Conservation (phyloP, 192 early-diverging fungal genomes). For the Backusella circina region DNA sequence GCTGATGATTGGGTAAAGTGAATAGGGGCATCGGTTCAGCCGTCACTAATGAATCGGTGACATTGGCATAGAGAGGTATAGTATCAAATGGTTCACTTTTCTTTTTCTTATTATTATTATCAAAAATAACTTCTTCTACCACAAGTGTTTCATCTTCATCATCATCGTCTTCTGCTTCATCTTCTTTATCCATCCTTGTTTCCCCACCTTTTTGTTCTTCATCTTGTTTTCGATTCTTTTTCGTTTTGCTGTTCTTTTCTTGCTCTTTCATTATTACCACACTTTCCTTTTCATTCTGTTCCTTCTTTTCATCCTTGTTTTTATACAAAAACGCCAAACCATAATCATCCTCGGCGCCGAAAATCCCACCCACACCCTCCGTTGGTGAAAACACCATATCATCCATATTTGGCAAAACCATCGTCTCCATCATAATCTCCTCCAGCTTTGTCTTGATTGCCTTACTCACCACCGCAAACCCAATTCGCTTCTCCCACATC, state of each 20-base stretch:
- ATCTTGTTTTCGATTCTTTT: not conserved
- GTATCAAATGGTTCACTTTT: not conserved
- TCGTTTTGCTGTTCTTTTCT: not conserved
- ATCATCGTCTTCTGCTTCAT: not conserved
- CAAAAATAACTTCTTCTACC: not conserved
- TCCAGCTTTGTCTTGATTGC: slow-evolving; percentile 83
- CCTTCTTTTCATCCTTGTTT: not conserved
- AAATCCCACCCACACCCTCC: slow-evolving; percentile 53
- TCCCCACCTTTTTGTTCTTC: not conserved
- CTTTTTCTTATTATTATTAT: not conserved
- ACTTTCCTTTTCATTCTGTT: not conserved
- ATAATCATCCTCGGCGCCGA: not conserved
- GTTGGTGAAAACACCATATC: slow-evolving; percentile 78
- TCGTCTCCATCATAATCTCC: slow-evolving; percentile 72
- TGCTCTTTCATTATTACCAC: not conserved
- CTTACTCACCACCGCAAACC: slow-evolving; percentile 70
- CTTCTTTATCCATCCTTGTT: not conserved
- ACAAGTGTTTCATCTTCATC: not conserved
- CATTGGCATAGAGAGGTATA: not conserved
- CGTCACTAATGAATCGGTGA: not conserved
- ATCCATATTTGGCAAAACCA: slow-evolving; percentile 92
- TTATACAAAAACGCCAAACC: not conserved
- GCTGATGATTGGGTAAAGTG: not conserved
- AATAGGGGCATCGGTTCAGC: not conserved
- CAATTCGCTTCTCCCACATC: slow-evolving; percentile 79